Conservation (phyloP, 129 eudicot species). For the Pulicaria dysenterica region DNA sequence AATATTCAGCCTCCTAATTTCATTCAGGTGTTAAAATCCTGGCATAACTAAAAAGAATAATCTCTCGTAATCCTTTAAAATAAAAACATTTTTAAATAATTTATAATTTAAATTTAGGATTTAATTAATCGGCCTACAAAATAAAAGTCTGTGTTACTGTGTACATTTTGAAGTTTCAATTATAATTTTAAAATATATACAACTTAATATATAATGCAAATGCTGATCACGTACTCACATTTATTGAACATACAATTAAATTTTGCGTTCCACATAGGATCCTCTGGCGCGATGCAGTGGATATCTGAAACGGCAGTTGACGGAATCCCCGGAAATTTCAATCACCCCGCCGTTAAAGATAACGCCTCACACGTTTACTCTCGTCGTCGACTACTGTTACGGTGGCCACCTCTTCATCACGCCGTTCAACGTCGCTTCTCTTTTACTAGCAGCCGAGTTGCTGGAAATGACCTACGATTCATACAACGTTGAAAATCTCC, state of each 20-base stretch:
- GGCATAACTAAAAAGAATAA: no score
- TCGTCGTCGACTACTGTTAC: conserved; percentile 67
- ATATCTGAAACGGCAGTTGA: conserved; percentile 59
- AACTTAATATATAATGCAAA: neutral
- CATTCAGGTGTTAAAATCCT: no score
- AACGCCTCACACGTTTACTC: conserved; percentile 64
- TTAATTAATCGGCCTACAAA: no score
- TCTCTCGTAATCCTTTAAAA: no score
- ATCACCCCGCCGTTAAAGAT: conserved; percentile 76
- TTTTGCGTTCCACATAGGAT: conserved; percentile 44
- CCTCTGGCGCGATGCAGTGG: conserved; percentile 56
- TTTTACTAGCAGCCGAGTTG: conserved; percentile 64
- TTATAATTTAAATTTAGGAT: no score
- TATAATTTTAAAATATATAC: no score
- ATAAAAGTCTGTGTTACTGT: no score
- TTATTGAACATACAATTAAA: neutral
- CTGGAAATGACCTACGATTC: conserved; percentile 51
- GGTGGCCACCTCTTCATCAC: conserved; percentile 54
- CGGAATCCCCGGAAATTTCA: conserved; percentile 46
- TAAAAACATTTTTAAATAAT: no score
- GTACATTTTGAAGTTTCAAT: no score
- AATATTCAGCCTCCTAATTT: no score
- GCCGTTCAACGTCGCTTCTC: conserved; percentile 72
- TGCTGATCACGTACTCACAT: no score
- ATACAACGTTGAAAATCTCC: conserved; percentile 38